Evolutionary conservation across 169 alveolate species (phyloP).

Genomic region (Plasmodium vivax): DNA sequence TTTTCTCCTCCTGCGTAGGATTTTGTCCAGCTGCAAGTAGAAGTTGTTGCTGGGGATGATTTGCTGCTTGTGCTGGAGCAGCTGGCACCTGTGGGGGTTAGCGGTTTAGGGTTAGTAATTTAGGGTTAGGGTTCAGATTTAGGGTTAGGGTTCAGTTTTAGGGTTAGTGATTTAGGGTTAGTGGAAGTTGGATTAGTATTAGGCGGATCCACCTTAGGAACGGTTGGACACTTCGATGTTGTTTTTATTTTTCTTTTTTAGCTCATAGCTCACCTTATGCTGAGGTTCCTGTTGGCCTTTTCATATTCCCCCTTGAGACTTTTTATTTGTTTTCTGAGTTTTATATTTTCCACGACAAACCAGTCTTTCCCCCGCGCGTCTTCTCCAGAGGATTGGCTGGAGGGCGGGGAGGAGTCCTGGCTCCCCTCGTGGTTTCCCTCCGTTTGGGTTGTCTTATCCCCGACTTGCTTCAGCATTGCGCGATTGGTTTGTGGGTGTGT

Average conservation of each 20-base stretch:
- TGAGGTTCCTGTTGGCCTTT: not conserved
- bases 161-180: no score
- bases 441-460: not conserved
- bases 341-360: slow-evolving; percentile 50
- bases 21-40: slow-evolving; percentile 22
- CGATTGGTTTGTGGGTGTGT: not conserved
- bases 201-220: not conserved
- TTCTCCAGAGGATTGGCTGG: not conserved
- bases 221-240: not conserved
- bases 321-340: slow-evolving; percentile 49
- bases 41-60: slow-evolving; percentile 4
- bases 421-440: not conserved
- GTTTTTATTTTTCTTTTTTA: not conserved
- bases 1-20: not conserved
- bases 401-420: not conserved
- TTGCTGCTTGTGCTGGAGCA: slow-evolving; percentile 17
- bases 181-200: not conserved
- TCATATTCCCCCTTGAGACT: slow-evolving; percentile 15
- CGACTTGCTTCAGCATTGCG: not conserved
- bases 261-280: not conserved
- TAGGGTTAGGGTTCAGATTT: no score
- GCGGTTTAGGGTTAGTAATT: no score
- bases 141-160: no score
- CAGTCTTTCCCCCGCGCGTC: slow-evolving; percentile 5
- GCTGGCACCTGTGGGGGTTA: slow-evolving; percentile 6